Conservation (phyloP, 2,329 filamentous ascomycete species). For the Curvularia verruculosa region DNA sequence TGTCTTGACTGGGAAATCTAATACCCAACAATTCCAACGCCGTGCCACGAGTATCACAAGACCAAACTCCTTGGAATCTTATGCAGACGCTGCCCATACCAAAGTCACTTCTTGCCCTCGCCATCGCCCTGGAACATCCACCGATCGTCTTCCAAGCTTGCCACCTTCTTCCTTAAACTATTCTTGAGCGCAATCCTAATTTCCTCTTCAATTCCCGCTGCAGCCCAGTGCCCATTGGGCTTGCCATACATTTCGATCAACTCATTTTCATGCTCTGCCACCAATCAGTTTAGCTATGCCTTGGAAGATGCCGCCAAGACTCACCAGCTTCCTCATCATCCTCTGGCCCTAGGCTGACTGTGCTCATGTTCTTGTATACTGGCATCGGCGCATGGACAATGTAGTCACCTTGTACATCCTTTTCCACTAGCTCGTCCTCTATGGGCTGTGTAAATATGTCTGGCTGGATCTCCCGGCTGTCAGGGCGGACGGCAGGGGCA, state of each 20-base stretch:
- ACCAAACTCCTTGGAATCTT: not conserved
- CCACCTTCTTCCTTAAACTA: constrained; percentile 74
- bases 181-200: constrained; percentile 60
- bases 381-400: constrained; percentile 44
- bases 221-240: constrained; percentile 40
- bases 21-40: not conserved
- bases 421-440: constrained; percentile 56
- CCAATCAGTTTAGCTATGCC: not conserved
- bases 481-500: constrained; percentile 27
- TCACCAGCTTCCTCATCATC: constrained; percentile 42
- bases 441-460: constrained; percentile 27
- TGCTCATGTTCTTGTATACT: constrained; percentile 32
- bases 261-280: constrained; percentile 42
- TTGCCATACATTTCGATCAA: constrained; percentile 43
- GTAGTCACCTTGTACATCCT: constrained; percentile 57
- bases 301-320: not conserved
- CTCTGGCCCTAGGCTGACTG: constrained; percentile 24
- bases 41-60: constrained; percentile 7
- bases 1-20: not conserved
- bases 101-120: constrained; percentile 19
- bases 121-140: constrained; percentile 85
- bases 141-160: constrained; percentile 77
- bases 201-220: constrained; percentile 41
- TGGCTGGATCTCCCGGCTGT: constrained; percentile 18
- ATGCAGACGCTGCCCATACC: not conserved